Evolutionary conservation across 768 basidiomycete species (phyloP), one percentile per base, ranked within the genome.

Genomic region (Leccinum pellstonianum): DNA sequence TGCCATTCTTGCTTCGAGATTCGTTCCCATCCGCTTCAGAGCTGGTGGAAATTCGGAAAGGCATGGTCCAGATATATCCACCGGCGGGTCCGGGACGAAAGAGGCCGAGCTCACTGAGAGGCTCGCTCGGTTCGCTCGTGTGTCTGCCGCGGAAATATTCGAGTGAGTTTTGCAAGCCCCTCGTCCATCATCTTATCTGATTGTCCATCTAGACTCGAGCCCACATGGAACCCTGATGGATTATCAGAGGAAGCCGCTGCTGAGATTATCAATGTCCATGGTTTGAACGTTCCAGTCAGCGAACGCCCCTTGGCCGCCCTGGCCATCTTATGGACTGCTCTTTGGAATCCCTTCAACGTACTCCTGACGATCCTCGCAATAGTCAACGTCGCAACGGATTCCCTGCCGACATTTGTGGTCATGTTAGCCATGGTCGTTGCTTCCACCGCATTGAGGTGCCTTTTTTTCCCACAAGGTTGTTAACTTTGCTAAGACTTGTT

Each of bases 391-490:
- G 75, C 69, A 14, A 75, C 74, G 15, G 10, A 68, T 48, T 75
- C 75, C 21, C 29, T 68, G 14, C 66, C 74, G 7, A 75, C 74
- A 2, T 75, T 76, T 33, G 62, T 63, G 9, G 74, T 75, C 50
- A 74, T 75, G 73, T 65, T 76, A 38, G 56, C 62, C 38, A 75
- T 75, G 74, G 74, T 76, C 2, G 54, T 75, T 31, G 74, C 75
- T 48, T 75, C 75, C 12, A 73, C 72, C 3, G 65, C 68, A 11
- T 51, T 75, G 52, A 71, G 74, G 66, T 75, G 52, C 43, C n/a
- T 53, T 41, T 33, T 49, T 54, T 46, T 46, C 9, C 9, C 15
- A 5, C 1, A 17, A 1, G 15, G 17, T 3, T n/a, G 4, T 56
- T 4, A 0, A 15, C 33, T 50, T 5, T 19, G 12, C 56, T 62